Evolutionary conservation across 1,139 yeast genomes (phyloP).

Genomic region (Insectozyma bohioensis): DNA sequence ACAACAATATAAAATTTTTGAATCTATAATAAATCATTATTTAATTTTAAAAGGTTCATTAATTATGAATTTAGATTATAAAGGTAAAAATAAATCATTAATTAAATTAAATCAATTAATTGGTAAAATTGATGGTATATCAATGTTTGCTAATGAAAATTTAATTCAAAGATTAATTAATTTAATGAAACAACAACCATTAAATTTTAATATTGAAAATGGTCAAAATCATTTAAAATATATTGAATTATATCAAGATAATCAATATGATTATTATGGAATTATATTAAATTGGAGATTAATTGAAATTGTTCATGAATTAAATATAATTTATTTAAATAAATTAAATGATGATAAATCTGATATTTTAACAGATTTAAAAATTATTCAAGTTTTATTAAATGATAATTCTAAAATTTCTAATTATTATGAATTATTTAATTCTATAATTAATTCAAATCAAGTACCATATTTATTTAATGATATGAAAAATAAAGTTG

Average conservation of each 20-base stretch:
- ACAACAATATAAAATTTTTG: constrained; percentile 17
- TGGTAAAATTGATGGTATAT: constrained; percentile 33
- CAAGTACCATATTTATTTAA: constrained; percentile 22
- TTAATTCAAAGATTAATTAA: constrained; percentile 31
- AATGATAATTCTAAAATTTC: constrained; percentile 12
- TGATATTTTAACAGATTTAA: constrained; percentile 25
- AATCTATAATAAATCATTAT: constrained; percentile 23
- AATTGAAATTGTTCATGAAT: constrained; percentile 34
- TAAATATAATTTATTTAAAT: constrained; percentile 30
- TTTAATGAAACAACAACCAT: constrained; percentile 20
- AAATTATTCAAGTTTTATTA: constrained; percentile 22
- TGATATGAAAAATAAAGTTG: constrained; percentile 20
- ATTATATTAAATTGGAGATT: constrained; percentile 38
- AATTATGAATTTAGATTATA: constrained; percentile 32
- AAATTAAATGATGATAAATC: constrained; percentile 16
- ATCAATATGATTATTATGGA: constrained; percentile 24
- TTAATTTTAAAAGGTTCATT: constrained; percentile 29
- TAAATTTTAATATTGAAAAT: constrained; percentile 26
- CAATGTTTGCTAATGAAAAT: constrained; percentile 29
- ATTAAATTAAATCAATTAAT: constrained; percentile 27
- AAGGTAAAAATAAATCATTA: constrained; percentile 26
- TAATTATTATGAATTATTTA: constrained; percentile 29
- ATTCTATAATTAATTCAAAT: constrained; percentile 29
- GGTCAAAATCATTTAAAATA: constrained; percentile 33
- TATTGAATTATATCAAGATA: constrained; percentile 28